Conservation (phyloP, 345 rosid genomes). For the Salix dunnii region DNA sequence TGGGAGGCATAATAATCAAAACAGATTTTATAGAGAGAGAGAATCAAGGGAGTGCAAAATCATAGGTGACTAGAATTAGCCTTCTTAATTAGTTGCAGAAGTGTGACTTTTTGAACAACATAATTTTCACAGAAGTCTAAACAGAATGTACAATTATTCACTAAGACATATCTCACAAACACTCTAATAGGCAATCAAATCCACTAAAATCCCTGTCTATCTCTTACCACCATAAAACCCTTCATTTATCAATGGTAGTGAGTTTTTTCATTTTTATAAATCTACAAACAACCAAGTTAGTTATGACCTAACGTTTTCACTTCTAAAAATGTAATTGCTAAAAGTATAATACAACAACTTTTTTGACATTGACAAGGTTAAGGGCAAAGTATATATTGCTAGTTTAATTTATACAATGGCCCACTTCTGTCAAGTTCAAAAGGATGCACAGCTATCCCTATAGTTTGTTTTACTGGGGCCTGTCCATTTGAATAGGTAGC, state of each 20-base stretch:
- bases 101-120: not conserved
- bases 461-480: not conserved
- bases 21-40: not conserved
- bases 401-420: not conserved
- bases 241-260: not conserved
- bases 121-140: not conserved
- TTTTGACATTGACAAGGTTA: not conserved
- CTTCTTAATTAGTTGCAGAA: not conserved
- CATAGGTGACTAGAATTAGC: not conserved
- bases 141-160: not conserved
- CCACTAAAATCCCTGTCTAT: not conserved
- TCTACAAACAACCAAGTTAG: not conserved
- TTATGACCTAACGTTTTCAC: not conserved
- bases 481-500: not conserved
- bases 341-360: not conserved
- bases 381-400: too few relatives aligned
- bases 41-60: not conserved
- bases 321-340: not conserved
- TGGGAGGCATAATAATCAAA: not conserved
- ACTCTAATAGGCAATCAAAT: not conserved
- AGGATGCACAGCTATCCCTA: not conserved
- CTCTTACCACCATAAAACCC: not conserved
- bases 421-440: not conserved
- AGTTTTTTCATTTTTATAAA: too few relatives aligned
- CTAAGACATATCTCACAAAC: not conserved